Base-by-base conservation (phyloP, 805 yeast genomes). In the Candida broadrunensis region DNA sequence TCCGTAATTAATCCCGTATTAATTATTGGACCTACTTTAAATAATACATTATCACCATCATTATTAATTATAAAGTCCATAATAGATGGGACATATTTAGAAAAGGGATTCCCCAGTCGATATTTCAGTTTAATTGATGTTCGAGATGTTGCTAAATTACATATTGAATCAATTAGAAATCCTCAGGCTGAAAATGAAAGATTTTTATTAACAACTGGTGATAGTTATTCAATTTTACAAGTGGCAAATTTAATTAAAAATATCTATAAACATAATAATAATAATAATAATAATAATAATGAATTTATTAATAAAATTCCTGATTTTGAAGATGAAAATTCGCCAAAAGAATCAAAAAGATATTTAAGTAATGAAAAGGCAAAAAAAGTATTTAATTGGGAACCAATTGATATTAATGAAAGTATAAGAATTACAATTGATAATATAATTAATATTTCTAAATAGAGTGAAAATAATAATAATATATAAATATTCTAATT, bases 1-100 rank as follows among this genome's bases (percentile, higher is more conserved):
- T 27, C 31, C n/a, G 33, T 17, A 7, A 5, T 40, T 17, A 35
- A 40, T 16, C 43, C 43, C 16, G 26, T 17, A 23, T 33, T 38
- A 14, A 35, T 37, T 13, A 21, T 31, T 24, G 39, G 41, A 3
- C 46, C 46, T n/a, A 17, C 33, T 26, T 37, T 41, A 17, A 41
- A 27, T 23, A 15, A 15, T 15, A 5, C 32, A 5, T 15, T n/a
- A 3, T 29, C 32, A n/a, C n/a, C 32, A 4, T 29, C 32, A 5
- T 6, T 29, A 5, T n/a, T 6, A 5, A 15, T 29, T 6, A 14
- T 29, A 5, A 29, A 29, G 12, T 9, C 11, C 12, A 7, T 25
- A 13, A 5, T 25, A 5, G 29, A 25, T 25, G 29, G 29, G 5
- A 25, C 29, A 25, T 25, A 25, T 13, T 5, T 9, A n/a, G 29